A percentile compares a stretch with the other conserved stretches of the same genome.
Evolutionary conservation across 2,329 filamentous ascomycete species (phyloP).

Genomic region (Fusarium drepaniforme): DNA sequence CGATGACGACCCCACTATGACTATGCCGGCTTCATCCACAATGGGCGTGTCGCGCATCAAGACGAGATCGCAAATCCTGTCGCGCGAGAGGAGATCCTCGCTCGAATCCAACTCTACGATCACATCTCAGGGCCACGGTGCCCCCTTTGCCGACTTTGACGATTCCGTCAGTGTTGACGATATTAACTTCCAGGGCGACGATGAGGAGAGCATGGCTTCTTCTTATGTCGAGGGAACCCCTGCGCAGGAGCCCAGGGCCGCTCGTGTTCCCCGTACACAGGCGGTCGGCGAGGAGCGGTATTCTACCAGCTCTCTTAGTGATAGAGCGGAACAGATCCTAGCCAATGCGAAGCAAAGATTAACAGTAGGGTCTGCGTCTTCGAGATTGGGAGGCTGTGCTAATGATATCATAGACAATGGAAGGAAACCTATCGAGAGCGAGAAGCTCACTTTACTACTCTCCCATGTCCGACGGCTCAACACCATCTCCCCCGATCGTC

Average conservation of each 20-base stretch:
- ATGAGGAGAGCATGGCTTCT: conserved; percentile 74
- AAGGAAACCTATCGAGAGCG: conserved; percentile 87
- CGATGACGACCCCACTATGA: conserved; percentile 51
- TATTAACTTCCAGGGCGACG: conserved; percentile 75
- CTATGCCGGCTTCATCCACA: conserved; percentile 59
- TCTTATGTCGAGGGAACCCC: conserved; percentile 64
- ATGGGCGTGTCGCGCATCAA: conserved; percentile 57
- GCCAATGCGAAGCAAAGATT: conserved; percentile 92
- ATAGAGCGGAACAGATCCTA: conserved; percentile 88
- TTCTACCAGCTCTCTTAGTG: conserved; percentile 81
- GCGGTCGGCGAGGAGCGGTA: conserved; percentile 65
- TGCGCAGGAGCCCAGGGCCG: conserved; percentile 34
- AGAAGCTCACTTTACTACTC: conserved; percentile 71
- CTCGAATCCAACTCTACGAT: conserved; percentile 73
- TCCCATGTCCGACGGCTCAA: conserved; percentile 61
- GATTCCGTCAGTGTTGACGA: conserved; percentile 73
- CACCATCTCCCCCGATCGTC: conserved; percentile 62
- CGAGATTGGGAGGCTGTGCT: conserved; percentile 13
- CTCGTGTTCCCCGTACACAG: conserved; percentile 26
- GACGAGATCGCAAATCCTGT: conserved; percentile 57
- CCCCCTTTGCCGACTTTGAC: conserved; percentile 71
- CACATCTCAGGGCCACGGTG: conserved; percentile 62
- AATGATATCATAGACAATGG: conserved; percentile 78
- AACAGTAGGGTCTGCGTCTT: conserved; percentile 70
- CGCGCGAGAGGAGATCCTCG: conserved; percentile 65